phyloP scores from a whole-genome alignment of 2,329 filamentous ascomycete genomes.

The Chalara sp. region DNA sequence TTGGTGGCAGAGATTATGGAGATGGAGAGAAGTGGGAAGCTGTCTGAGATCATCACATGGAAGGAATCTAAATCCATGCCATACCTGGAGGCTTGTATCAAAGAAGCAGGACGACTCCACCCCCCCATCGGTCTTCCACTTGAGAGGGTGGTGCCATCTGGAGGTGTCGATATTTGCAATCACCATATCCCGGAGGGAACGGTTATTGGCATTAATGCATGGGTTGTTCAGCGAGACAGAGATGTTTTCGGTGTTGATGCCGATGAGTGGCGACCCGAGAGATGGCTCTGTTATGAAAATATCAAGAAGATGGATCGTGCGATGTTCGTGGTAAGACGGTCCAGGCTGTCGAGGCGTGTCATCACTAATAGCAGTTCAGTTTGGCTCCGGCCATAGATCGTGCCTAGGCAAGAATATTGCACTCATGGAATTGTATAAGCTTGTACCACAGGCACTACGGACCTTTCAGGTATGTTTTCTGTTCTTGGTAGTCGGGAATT shows the following conservation, averaged over 20 bases:
- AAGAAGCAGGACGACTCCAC: conserved; percentile 40
- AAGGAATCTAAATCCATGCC: conserved; percentile 26
- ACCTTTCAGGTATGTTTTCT: conserved; percentile 16
- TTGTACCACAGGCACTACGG: conserved; percentile 28
- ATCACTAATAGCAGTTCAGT: conserved; percentile 5
- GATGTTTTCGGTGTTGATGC: not conserved
- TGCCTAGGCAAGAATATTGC: conserved; percentile 32
- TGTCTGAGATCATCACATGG: conserved; percentile 17
- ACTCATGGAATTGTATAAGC: conserved; percentile 30
- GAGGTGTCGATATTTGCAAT: conserved; percentile 34
- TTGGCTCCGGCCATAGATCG: conserved; percentile 21
- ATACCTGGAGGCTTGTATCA: conserved; percentile 34
- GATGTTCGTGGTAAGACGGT: not conserved
- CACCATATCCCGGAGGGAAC: conserved; percentile 34
- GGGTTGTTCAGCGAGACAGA: not conserved
- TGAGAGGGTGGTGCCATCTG: conserved; percentile 38
- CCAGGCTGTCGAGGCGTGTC: not conserved
- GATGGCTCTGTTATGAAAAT: not conserved
- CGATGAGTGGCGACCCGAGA: not conserved
- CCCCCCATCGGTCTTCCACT: conserved; percentile 40
- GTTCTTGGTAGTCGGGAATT: no score
- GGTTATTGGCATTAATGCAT: not conserved
- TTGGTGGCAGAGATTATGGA: conserved; percentile 33
- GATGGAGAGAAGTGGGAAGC: not conserved
- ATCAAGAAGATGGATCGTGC: not conserved